Percentiles rank a stretch among this genome's conserved stretches.
Evolutionary conservation across 179 eudicot species (phyloP).

Genomic region (Patellifolia procumbens): DNA sequence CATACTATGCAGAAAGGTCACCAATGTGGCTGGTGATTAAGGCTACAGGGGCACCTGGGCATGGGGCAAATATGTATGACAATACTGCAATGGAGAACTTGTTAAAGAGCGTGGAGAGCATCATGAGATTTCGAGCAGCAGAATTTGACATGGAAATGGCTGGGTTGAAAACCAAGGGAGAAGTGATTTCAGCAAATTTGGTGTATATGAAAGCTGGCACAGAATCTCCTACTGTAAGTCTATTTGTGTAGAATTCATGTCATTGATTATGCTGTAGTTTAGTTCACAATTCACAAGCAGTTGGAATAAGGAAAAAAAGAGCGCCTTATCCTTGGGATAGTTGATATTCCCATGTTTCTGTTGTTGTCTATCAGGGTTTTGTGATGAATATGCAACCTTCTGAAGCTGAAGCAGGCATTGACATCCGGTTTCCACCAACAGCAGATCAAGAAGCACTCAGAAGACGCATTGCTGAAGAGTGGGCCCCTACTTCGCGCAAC

Average conservation of each 20-base stretch:
- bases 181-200: slow-evolving; percentile 76
- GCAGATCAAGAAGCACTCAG: slow-evolving; percentile 60
- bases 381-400: slow-evolving; percentile 96
- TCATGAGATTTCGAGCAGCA: slow-evolving; percentile 67
- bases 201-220: slow-evolving; percentile 85
- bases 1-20: slow-evolving; percentile 67
- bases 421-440: slow-evolving; percentile 82
- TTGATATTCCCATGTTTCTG: not conserved
- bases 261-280: not conserved
- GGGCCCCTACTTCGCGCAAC: slow-evolving; percentile 89
- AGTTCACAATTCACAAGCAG: not conserved
- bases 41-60: slow-evolving; percentile 85
- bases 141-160: slow-evolving; percentile 82
- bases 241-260: not conserved
- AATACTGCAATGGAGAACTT: slow-evolving; percentile 81
- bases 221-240: slow-evolving; percentile 69
- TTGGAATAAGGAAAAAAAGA: not conserved
- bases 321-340: not conserved
- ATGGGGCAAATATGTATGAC: slow-evolving; percentile 86
- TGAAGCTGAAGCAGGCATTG: slow-evolving; percentile 89
- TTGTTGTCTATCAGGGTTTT: slow-evolving; percentile 54
- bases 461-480: slow-evolving; percentile 71
- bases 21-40: slow-evolving; percentile 92
- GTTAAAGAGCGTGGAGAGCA: slow-evolving; percentile 71
- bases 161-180: slow-evolving; percentile 73